Evolutionary conservation across 1,139 yeast genomes (phyloP).

Genomic region (Fermentozyma sake): DNA sequence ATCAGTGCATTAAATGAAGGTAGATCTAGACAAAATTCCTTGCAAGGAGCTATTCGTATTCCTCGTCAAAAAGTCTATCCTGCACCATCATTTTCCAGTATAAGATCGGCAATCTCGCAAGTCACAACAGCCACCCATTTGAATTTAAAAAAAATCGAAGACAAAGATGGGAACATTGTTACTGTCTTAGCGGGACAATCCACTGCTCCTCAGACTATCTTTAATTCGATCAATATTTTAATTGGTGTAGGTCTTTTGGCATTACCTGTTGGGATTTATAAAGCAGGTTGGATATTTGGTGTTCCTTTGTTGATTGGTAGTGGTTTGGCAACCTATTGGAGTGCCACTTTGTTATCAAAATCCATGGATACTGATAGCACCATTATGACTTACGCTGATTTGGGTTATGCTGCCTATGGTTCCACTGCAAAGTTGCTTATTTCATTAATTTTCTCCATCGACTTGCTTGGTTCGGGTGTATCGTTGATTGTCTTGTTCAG

Average conservation of each 20-base stretch:
- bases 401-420: constrained; percentile 75
- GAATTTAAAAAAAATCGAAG: constrained; percentile 62
- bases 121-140: constrained; percentile 51
- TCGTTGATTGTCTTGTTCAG: constrained; percentile 52
- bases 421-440: constrained; percentile 40
- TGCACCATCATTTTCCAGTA: constrained; percentile 34
- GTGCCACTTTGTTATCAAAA: constrained; percentile 37
- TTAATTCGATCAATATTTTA: constrained; percentile 44
- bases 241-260: constrained; percentile 50
- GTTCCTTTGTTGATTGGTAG: constrained; percentile 35
- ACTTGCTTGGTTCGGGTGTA: constrained; percentile 55
- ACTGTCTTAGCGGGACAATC: constrained; percentile 80
- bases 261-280: constrained; percentile 42
- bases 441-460: constrained; percentile 39
- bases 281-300: constrained; percentile 46
- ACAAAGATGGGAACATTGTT: constrained; percentile 66
- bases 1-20: constrained; percentile 24
- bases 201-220: constrained; percentile 47
- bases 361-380: constrained; percentile 69
- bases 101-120: constrained; percentile 31
- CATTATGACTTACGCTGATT: constrained; percentile 83
- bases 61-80: constrained; percentile 14
- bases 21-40: constrained; percentile 30
- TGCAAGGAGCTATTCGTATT: constrained; percentile 20
- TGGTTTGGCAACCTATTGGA: constrained; percentile 42